Percentiles rank a stretch among this genome's conserved stretches.
phyloP scores from a whole-genome alignment of 2,329 filamentous ascomycete species.

The Verticillium longisporum region DNA sequence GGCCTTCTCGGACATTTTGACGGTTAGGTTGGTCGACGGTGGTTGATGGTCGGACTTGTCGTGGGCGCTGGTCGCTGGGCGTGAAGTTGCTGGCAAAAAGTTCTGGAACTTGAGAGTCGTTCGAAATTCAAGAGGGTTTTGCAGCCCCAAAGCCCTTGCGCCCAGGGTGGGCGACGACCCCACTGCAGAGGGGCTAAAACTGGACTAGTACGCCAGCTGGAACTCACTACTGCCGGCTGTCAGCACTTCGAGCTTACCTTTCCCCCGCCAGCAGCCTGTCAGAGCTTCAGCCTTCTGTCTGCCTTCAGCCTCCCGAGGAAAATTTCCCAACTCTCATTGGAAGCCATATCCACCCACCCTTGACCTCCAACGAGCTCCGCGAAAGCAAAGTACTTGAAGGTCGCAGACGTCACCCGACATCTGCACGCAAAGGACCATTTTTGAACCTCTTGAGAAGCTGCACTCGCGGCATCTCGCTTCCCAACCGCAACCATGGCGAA shows the following conservation, averaged over 20 bases:
- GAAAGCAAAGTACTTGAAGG: conserved; percentile 28
- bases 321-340: conserved; percentile 25
- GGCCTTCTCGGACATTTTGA: conserved; percentile 65
- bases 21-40: conserved; percentile 16
- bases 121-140: conserved; percentile 25
- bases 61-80: background rate
- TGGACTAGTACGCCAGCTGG: background rate
- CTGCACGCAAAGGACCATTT: conserved; percentile 29
- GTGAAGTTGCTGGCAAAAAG: background rate
- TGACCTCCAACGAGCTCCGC: conserved; percentile 32
- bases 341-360: conserved; percentile 26
- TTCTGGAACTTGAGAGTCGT: background rate
- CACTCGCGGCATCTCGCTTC: conserved; percentile 19
- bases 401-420: conserved; percentile 30
- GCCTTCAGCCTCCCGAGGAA: conserved; percentile 30
- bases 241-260: background rate
- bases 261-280: background rate
- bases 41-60: background rate
- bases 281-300: conserved; percentile 28
- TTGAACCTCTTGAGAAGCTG: conserved; percentile 30
- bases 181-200: background rate
- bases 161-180: conserved; percentile 17
- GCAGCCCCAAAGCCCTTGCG: conserved; percentile 22
- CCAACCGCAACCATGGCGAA: conserved; percentile 59
- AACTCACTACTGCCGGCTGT: background rate